These are phyloP conservation scores for Darksidea phi DNA, from an alignment of 495 filamentous ascomycete genomes.

Conservation along the genomic window DNA sequence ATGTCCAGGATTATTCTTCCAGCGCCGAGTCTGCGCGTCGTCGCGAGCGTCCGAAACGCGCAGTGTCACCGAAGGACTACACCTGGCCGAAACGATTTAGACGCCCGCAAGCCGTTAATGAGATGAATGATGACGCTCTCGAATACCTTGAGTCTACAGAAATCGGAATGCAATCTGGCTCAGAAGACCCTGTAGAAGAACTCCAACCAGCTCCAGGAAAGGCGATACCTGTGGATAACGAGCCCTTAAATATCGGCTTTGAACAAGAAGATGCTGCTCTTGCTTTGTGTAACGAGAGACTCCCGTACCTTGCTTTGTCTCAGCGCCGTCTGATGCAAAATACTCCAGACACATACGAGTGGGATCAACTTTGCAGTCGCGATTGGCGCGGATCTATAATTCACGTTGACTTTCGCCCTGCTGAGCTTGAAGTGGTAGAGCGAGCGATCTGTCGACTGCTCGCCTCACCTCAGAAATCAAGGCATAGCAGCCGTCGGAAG, in stretches of 20 bases:
- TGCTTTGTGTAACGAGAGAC: background rate
- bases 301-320: slow-evolving; percentile 23
- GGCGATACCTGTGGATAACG: slow-evolving; percentile 17
- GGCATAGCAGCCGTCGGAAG: slow-evolving; percentile 5
- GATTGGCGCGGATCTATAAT: slow-evolving; percentile 28
- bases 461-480: background rate
- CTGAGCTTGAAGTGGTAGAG: slow-evolving; percentile 25
- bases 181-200: slow-evolving; percentile 1
- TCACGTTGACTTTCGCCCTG: slow-evolving; percentile 32
- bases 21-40: background rate
- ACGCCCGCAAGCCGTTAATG: background rate
- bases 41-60: slow-evolving; percentile 11
- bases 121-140: slow-evolving; percentile 1
- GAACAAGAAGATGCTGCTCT: slow-evolving; percentile 23
- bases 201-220: slow-evolving; percentile 1
- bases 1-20: slow-evolving; percentile 5
- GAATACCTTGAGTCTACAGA: background rate
- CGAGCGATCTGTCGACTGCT: slow-evolving; percentile 2
- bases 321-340: slow-evolving; percentile 5
- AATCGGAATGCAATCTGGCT: background rate
- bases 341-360: slow-evolving; percentile 8
- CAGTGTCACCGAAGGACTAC: slow-evolving; percentile 13
- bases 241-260: slow-evolving; percentile 12
- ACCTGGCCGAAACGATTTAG: slow-evolving; percentile 14
- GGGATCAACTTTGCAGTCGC: slow-evolving; percentile 13